Evolutionary conservation across 495 filamentous ascomycete genomes (phyloP).

Genomic region (Penicillium subrubescens): DNA sequence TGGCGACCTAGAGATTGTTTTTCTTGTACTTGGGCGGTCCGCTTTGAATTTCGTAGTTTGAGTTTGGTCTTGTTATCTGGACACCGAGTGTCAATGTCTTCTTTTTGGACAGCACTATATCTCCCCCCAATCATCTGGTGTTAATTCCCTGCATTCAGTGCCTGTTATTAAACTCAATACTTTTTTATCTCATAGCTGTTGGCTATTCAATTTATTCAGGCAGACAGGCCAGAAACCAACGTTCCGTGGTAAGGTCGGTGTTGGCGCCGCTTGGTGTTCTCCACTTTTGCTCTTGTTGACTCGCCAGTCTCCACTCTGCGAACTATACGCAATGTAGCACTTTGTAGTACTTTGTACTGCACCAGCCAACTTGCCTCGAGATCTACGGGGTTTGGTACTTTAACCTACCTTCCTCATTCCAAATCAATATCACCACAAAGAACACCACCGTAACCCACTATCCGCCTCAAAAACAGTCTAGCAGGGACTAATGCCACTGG

Average conservation of each 20-base stretch:
- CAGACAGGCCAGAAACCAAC: background rate
- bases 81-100: background rate
- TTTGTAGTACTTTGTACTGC: background rate
- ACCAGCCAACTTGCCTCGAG: background rate
- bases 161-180: background rate
- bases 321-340: background rate
- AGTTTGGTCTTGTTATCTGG: background rate
- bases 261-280: background rate
- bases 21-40: slow-evolving; percentile 1
- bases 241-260: background rate
- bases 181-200: background rate
- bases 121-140: background rate
- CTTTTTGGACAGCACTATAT: background rate
- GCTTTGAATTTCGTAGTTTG: background rate
- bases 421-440: background rate
- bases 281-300: background rate
- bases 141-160: background rate
- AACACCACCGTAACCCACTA: background rate
- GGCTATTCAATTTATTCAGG: background rate
- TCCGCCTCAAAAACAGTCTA: background rate
- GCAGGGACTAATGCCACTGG: background rate
- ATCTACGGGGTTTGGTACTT: background rate
- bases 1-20: slow-evolving; percentile 5
- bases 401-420: background rate
- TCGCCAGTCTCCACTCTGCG: background rate